Evolutionary conservation across 176 grass and related monocot genomes (phyloP), one percentile per base, ranked within the genome.

Genomic region (Bolboschoenus planiculmis): DNA sequence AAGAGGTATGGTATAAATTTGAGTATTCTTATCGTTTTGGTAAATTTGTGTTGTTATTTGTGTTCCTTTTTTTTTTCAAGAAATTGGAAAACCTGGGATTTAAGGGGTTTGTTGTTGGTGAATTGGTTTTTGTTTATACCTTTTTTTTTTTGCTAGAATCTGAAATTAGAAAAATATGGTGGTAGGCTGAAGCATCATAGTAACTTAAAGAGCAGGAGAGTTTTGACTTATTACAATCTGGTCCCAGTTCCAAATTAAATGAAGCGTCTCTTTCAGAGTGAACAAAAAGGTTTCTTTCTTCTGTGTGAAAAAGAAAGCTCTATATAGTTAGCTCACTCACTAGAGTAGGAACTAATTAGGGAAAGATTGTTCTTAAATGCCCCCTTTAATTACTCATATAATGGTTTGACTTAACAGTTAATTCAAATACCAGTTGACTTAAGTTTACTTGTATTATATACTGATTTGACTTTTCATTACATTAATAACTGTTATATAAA

Each of bases 1-100:
- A 95, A 91, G 89, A 99, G 96, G 96, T 99, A 83, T 46, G 76
- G 2, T 64, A 18, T 76, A 2, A 63, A 18, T 56, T 56, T 29
- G n/a, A 55, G 29, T 81, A 84, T 42, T 14, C 33, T 23, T 86
- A 62, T 33, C 26, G 73, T 26, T 74, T 63, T 56, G 54, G 27
- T 56, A 3, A 54, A 20, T 56, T 53, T 67, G 5, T 39, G 31
- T n/a, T 40, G 34, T 39, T 68, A 40, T 40, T 73, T 15, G 37
- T 43, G 4, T 43, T 62, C 3, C 3, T 43, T 43, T 43, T 23
- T 7, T 47, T 14, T 30, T 74, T 15, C 4, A 1, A 58, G 8
- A 58, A 7, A 65, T 65, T 65, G 18, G 57, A 60, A 16, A 58
- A 58, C n/a, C 7, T 8, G 33, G 13, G 30, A 4, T 34, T 64